A percentile compares a stretch with the other conserved stretches of the same genome.
Conservation (phyloP, 345 rosid species). For the Odontarrhena argentea region DNA sequence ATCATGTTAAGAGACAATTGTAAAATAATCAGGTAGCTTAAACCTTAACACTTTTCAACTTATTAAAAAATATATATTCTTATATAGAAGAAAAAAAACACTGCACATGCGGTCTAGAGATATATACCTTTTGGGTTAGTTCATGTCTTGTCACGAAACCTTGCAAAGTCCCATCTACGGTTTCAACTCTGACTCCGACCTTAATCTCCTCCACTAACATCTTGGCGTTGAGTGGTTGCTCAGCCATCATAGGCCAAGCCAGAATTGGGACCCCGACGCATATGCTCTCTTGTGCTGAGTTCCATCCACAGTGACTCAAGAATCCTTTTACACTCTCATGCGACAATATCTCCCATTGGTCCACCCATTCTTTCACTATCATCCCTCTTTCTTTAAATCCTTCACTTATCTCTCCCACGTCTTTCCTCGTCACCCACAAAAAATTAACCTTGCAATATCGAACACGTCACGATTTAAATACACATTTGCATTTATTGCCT, state of each 20-base stretch:
- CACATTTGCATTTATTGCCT: background rate
- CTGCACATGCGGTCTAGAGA: too few species aligned
- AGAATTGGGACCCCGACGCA: slow-evolving; percentile 72
- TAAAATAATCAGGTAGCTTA: too few species aligned
- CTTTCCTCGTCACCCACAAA: slow-evolving; percentile 64
- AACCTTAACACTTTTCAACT: too few species aligned
- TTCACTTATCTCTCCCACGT: slow-evolving; percentile 42
- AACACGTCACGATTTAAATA: background rate
- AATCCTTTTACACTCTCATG: slow-evolving; percentile 68
- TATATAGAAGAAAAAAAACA: too few species aligned
- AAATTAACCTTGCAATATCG: slow-evolving; percentile 41
- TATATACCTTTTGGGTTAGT: slow-evolving; percentile 40
- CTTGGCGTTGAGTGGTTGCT: slow-evolving; percentile 68
- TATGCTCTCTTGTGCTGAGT: slow-evolving; percentile 70
- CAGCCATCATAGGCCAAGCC: slow-evolving; percentile 84
- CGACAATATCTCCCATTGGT: slow-evolving; percentile 57
- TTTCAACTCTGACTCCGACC: slow-evolving; percentile 60
- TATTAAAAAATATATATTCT: too few species aligned
- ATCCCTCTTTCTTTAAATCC: slow-evolving; percentile 60
- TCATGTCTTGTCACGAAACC: slow-evolving; percentile 57
- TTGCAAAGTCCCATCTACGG: slow-evolving; percentile 43
- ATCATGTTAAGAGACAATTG: too few species aligned
- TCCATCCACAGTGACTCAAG: slow-evolving; percentile 90
- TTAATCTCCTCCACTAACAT: slow-evolving; percentile 66
- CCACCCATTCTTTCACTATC: slow-evolving; percentile 70